These are phyloP conservation scores for Sanghuangporus baumii DNA, from an alignment of 1,284 basidiomycete genomes.

Conservation along the genomic window DNA sequence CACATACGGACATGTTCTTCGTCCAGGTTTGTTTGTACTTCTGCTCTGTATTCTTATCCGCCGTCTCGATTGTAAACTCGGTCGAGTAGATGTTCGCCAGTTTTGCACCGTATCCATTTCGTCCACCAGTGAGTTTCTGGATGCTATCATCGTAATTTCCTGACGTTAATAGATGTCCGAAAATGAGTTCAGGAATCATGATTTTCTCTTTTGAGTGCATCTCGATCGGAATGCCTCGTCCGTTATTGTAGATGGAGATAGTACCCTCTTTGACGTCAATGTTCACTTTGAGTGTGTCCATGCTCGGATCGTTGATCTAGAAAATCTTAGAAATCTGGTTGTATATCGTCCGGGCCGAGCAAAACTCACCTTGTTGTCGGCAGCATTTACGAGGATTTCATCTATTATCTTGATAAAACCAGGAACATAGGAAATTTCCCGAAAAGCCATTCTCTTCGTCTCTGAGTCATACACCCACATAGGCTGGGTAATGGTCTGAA, in stretches of 20 bases:
- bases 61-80: constrained; percentile 97
- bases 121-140: constrained; percentile 97
- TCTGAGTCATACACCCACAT: constrained; percentile 92
- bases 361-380: constrained; percentile 87
- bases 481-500: constrained; percentile 76
- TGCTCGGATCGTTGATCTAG: constrained; percentile 83
- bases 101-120: constrained; percentile 98
- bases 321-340: not conserved
- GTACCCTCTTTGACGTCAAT: constrained; percentile 82
- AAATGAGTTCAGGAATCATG: constrained; percentile 97
- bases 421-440: constrained; percentile 89
- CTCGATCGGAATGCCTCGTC: constrained; percentile 94
- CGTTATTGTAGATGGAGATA: constrained; percentile 96
- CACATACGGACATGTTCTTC: constrained; percentile 88
- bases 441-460: constrained; percentile 72
- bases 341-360: not conserved
- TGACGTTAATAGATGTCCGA: constrained; percentile 92
- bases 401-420: constrained; percentile 99
- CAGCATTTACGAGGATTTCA: constrained; percentile 98
- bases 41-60: constrained; percentile 80
- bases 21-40: constrained; percentile 97
- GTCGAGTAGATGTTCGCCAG: constrained; percentile 98
- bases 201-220: constrained; percentile 92
- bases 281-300: constrained; percentile 86
- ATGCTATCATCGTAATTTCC: constrained; percentile 99